Conservation (phyloP, 1,284 basidiomycete species). For the Ustilago crameri region DNA sequence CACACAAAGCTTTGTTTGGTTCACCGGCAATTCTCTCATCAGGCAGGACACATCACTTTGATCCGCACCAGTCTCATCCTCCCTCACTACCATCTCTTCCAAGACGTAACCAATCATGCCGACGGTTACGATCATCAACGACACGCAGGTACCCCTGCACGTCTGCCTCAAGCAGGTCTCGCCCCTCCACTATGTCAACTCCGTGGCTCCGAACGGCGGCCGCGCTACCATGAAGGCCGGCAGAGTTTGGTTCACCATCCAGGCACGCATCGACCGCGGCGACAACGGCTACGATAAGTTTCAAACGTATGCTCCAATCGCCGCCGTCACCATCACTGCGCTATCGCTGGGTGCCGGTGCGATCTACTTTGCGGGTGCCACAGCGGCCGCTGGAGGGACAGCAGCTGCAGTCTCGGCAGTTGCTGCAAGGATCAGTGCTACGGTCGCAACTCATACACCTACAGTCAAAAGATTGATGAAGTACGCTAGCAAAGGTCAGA, state of each 20-base stretch:
- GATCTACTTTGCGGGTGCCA: conserved; percentile 53
- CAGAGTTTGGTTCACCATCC: conserved; percentile 60
- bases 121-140: conserved; percentile 56
- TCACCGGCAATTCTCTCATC: neutral
- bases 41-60: neutral
- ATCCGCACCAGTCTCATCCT: too few species aligned
- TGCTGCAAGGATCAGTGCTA: conserved; percentile 40
- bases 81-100: neutral
- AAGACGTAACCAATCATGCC: conserved; percentile 35
- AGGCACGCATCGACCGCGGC: conserved; percentile 53
- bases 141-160: conserved; percentile 58
- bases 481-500: conserved; percentile 54
- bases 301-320: conserved; percentile 56
- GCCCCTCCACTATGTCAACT: conserved; percentile 58
- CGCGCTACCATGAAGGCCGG: conserved; percentile 47
- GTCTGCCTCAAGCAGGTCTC: conserved; percentile 59
- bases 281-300: conserved; percentile 56
- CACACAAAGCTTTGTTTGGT: neutral
- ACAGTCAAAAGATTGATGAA: conserved; percentile 51
- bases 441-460: conserved; percentile 47
- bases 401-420: conserved; percentile 48
- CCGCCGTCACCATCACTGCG: conserved; percentile 48
- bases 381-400: conserved; percentile 48
- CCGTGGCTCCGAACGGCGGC: conserved; percentile 45
- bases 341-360: conserved; percentile 56